Base-by-base conservation (phyloP, 192 early-diverging fungal genomes). In the Backusella morwellensis region DNA sequence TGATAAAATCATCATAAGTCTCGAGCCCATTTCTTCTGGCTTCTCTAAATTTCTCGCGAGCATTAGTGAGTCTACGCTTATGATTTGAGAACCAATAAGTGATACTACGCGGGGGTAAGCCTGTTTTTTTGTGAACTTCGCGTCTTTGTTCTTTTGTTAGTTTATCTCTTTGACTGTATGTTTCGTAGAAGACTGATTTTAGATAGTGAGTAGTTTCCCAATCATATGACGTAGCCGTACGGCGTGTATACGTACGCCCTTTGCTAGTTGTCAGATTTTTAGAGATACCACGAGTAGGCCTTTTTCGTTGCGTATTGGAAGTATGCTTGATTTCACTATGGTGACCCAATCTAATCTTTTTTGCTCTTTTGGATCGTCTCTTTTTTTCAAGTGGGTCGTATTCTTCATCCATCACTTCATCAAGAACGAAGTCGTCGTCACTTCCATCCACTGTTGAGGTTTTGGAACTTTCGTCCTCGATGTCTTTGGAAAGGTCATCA, bases 1-100 rank as follows among this genome's bases (percentile, higher is more conserved):
- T 4, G 8, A 79, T 21, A 68, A 79, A 79, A 14, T 79, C 78
- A 15, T 74, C 40, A 66, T 79, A 79, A 6, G 73, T 75, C 35
- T 71, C 42, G 21, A 79, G 32, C 1, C 66, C 66, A 6, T 23
- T 54, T 11, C 17, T 44, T 6, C 70, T 67, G 1, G 52, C 52
- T 36, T 78, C 42, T 35, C 71, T 77, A 26, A 75, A 82, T n/a
- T 52, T 32, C 23, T 21, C 3, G 5, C 78, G 42, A 11, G 77
- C 66, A 17, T 38, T 47, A 14, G 47, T 74, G 40, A 78, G 78
- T 21, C 80, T 56, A 29, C 80, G 52, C 41, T 82, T 82, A 42
- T 82, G 80, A 44, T 82, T 82, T 35, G 80, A 77, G 42, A 82
- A 82, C 80, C 80, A 82, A 35, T 82, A 82, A 17, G 80, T 82